phyloP scores from a whole-genome alignment of 495 filamentous ascomycete species.

The Aspergillus hancockii region DNA sequence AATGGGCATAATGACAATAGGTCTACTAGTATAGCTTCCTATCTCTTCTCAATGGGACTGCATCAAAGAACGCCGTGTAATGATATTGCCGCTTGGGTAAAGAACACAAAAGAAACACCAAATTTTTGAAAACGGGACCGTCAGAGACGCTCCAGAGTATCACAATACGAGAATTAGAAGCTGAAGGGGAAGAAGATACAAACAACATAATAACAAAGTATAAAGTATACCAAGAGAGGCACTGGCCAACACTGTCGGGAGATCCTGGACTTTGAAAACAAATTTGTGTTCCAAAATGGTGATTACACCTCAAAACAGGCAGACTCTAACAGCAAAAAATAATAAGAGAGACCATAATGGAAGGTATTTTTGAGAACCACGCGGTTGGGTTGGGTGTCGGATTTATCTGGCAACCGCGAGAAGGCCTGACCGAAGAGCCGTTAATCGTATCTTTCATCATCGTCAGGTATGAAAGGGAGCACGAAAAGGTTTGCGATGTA shows the following conservation, averaged over 20 bases:
- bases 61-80: background rate
- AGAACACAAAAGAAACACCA: constrained; percentile 11
- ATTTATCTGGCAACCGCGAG: background rate
- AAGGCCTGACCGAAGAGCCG: constrained; percentile 10
- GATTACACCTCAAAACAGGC: background rate
- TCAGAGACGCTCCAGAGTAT: background rate
- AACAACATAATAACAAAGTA: background rate
- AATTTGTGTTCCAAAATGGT: background rate
- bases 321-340: background rate
- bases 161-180: background rate
- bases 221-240: background rate
- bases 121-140: background rate
- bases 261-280: background rate
- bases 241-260: background rate
- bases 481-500: background rate
- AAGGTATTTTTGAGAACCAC: background rate
- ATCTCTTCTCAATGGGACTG: background rate
- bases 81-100: background rate
- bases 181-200: background rate
- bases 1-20: background rate
- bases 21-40: background rate
- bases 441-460: constrained; percentile 28
- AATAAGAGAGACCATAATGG: constrained; percentile 5
- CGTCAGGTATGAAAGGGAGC: constrained; percentile 12
- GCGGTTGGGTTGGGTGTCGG: background rate